Evolutionary conservation across 148 eudicot species (phyloP).

Genomic region (Rhododendron molle): DNA sequence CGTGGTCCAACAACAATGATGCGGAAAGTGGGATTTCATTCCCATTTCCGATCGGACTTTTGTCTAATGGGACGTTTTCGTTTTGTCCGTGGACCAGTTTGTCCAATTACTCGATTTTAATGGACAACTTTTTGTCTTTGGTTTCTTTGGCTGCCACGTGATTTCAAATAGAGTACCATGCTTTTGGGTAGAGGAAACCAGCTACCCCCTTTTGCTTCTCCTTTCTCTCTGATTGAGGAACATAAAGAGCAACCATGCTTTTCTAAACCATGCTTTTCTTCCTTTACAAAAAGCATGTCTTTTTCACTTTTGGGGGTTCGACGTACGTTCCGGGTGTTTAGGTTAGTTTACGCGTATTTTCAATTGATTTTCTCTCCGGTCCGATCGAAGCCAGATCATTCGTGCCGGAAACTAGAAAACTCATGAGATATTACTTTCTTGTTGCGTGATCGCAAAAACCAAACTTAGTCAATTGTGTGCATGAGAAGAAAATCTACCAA

Average conservation of each 20-base stretch:
- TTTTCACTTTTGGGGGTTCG: background rate
- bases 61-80: background rate
- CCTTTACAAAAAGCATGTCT: conserved; percentile 10
- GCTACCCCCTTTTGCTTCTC: background rate
- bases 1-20: background rate
- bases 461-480: background rate
- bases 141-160: background rate
- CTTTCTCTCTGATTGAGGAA: background rate
- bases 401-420: no score
- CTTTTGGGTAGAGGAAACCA: background rate
- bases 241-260: background rate
- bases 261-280: conserved; percentile 3
- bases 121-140: background rate
- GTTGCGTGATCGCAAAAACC: no score
- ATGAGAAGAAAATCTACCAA: no score
- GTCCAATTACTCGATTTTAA: background rate
- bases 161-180: background rate
- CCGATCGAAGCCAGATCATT: no score
- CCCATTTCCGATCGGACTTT: background rate
- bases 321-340: background rate
- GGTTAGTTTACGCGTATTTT: no score
- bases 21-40: background rate
- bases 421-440: no score
- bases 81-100: background rate
- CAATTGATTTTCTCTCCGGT: no score